phyloP scores from a whole-genome alignment of 2,329 filamentous ascomycete genomes.

The Apiospora marii region DNA sequence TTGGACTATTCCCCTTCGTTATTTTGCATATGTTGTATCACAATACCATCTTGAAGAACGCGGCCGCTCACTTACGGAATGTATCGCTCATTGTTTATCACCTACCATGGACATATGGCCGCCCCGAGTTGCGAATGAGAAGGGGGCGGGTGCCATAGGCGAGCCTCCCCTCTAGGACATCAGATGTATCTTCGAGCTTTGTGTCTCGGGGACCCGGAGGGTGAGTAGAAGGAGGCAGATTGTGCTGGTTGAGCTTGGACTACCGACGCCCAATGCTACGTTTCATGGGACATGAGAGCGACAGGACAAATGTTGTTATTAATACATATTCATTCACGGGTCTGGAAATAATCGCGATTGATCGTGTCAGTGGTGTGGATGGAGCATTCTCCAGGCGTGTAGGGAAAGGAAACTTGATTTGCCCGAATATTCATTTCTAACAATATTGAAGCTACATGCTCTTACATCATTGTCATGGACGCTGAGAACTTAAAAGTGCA shows the following conservation, averaged over 20 bases:
- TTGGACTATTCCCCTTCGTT: slow-evolving; percentile 23
- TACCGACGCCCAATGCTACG: neutral
- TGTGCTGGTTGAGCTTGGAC: slow-evolving; percentile 5
- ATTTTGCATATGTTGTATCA: slow-evolving; percentile 18
- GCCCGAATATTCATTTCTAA: neutral
- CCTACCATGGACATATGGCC: neutral
- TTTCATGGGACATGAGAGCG: slow-evolving; percentile 24
- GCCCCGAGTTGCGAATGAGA: neutral
- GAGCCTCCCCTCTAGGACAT: neutral
- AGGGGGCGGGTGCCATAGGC: neutral
- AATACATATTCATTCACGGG: neutral
- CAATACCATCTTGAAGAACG: slow-evolving; percentile 18
- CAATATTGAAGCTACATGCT: neutral
- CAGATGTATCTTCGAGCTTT: neutral
- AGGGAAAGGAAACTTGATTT: neutral
- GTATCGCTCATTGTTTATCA: slow-evolving; percentile 5
- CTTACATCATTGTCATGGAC: neutral
- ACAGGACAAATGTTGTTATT: slow-evolving; percentile 15
- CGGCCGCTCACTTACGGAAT: slow-evolving; percentile 19
- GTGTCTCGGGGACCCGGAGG: neutral
- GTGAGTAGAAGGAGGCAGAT: neutral
- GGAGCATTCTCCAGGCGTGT: neutral
- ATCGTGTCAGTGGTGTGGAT: neutral
- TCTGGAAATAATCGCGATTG: neutral
- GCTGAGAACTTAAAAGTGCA: neutral